These are phyloP conservation scores for Talaromyces sp. DNA, from an alignment of 2,329 filamentous ascomycete species.

Conservation along the genomic window DNA sequence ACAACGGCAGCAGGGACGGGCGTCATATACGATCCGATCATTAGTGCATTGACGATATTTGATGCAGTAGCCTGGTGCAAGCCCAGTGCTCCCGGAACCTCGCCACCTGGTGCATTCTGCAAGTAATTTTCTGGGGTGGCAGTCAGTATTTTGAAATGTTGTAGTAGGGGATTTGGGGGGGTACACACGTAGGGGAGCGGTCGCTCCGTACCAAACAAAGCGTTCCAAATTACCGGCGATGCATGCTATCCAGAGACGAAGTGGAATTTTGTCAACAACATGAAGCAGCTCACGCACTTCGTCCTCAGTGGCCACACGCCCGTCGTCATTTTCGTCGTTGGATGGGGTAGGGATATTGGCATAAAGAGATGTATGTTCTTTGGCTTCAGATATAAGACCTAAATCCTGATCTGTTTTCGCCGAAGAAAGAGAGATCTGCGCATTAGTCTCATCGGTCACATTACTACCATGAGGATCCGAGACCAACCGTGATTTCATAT, in stretches of 20 bases:
- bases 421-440: not conserved
- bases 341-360: not conserved
- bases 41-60: constrained; percentile 59
- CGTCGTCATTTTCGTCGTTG: too few relatives aligned
- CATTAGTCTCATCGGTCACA: not conserved
- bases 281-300: constrained; percentile 15
- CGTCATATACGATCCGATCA: constrained; percentile 52
- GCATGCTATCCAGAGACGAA: constrained; percentile 10
- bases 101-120: constrained; percentile 11
- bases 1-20: constrained; percentile 41
- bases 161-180: not conserved
- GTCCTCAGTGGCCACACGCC: constrained; percentile 12
- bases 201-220: constrained; percentile 17
- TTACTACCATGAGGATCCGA: not conserved
- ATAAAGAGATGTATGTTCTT: not conserved
- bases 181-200: constrained; percentile 14
- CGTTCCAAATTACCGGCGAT: constrained; percentile 14
- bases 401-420: constrained; percentile 7
- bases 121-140: constrained; percentile 16
- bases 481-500: not conserved
- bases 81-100: constrained; percentile 56
- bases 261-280: constrained; percentile 12
- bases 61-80: constrained; percentile 60
- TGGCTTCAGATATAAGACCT: not conserved
- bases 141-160: not conserved